Evolutionary conservation across 805 yeast species (phyloP), one percentile per base, ranked within the genome.

Genomic region (Kodamaea sagamina): DNA sequence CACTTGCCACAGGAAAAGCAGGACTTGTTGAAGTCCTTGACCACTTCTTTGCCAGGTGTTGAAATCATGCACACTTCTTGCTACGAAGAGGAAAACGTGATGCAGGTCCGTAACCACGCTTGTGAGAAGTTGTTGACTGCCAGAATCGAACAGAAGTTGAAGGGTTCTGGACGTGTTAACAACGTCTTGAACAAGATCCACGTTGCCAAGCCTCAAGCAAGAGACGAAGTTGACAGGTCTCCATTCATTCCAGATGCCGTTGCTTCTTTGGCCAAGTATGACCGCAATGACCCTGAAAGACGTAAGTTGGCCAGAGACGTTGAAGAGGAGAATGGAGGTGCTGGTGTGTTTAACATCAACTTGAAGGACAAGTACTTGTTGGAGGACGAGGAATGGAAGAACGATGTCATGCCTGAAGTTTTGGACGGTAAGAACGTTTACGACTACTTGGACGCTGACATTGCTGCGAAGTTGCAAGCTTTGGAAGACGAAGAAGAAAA

Each of bases 351-450:
- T 76, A 93, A 89, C 72, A 80, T 93, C 62, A 89, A 93, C 72
- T 75, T 93, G 71, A 88, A 89, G 65, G 98, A 92, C 61, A 86
- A 84, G 59, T 93, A 95, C 68, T 54, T 93, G 49, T 75, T 93
- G 55, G 99, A 92, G 54, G 92, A 93, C 62, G 98, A 92, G 41
- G 95, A 88, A 51, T 93, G 99, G 99, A 92, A 92, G 78, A 81
- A 89, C 53, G 99, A 93, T 67, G 78, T 85, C 49, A 89, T 93
- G 89, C 99, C 99, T 19, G 99, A 93, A 74, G 78, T 93, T 42
- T 73, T 93, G 63, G 89, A 93, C 60, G 99, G 99, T 70, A 86
- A 82, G 73, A 93, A 93, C 63, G 97, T 93, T 46, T 92, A 89
- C 70, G 99, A 93, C 69, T 93, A 86, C 84, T 77, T 93, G 65